Conservation (phyloP, 1,284 basidiomycete genomes). For the Ganoderma meredithae region DNA sequence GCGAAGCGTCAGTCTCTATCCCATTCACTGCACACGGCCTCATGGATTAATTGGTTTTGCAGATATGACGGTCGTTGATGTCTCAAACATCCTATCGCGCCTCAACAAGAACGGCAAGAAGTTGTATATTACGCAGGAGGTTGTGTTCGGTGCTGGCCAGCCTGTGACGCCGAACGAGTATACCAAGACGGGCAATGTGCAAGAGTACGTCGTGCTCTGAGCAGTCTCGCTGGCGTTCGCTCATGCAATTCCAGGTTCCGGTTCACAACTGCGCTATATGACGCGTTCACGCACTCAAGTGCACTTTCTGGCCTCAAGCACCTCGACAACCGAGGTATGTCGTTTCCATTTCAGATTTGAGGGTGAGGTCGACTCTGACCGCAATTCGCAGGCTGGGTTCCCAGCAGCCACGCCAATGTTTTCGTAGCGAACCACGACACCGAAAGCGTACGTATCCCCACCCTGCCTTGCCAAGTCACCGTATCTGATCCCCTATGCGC, state of each 20-base stretch:
- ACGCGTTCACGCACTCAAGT: constrained; percentile 57
- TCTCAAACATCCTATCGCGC: constrained; percentile 59
- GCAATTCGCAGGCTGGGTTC: constrained; percentile 58
- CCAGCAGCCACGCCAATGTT: constrained; percentile 62
- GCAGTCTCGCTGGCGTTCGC: neutral
- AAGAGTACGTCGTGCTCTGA: constrained; percentile 55
- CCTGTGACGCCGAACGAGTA: constrained; percentile 65
- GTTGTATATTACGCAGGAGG: constrained; percentile 69
- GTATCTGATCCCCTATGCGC: neutral
- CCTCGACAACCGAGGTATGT: constrained; percentile 57
- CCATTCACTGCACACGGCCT: neutral
- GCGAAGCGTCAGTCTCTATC: constrained; percentile 58
- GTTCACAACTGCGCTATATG: constrained; percentile 59
- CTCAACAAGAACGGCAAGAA: constrained; percentile 41
- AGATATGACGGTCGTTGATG: constrained; percentile 64
- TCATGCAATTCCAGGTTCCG: constrained; percentile 55
- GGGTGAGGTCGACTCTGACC: neutral
- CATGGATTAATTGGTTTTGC: neutral
- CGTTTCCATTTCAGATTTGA: constrained; percentile 3
- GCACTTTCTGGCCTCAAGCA: constrained; percentile 58
- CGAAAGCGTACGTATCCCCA: constrained; percentile 55
- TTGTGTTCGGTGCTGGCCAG: constrained; percentile 59
- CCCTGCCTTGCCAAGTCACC: neutral
- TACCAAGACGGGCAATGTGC: constrained; percentile 63
- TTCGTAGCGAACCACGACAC: constrained; percentile 78